Evolutionary conservation across 306 rosid genomes (phyloP), one percentile per base, ranked within the genome.

Genomic region (Vachellia pachyceras): DNA sequence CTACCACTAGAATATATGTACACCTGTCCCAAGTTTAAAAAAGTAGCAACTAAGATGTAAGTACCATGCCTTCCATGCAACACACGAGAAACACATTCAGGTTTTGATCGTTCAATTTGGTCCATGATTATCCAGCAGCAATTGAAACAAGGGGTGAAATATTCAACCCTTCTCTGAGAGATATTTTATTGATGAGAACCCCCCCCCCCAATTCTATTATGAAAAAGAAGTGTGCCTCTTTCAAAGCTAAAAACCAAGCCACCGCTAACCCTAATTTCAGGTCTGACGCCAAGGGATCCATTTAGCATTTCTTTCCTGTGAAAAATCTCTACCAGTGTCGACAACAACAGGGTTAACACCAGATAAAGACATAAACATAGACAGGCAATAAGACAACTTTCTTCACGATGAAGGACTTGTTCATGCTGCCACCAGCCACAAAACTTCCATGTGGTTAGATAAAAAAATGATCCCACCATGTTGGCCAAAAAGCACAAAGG

Each of bases 1-100:
- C 99, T 95, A 46, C 99, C 98, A 73, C 99, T 95, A 8, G 99
- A 95, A 90, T 95, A 95, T 75, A 95, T 95, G 89, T 91, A 95
- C 23, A 89, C 96, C 98, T 95, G 87, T 82, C 40, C 65, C 84
- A 82, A 36, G 78, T 82, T 60, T 72, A 73, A 81, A n/a, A 29
- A 63, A 40, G 77, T 29, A 63, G 74, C 46, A 77, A 84, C 35
- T 69, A 46, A 79, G 47, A 39, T 29, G 73, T 72, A 77, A 54
- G 73, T 7, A 67, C 65, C 35, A 58, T 72, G 64, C 20, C 72
- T 47, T 82, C 52, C 69, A 77, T 68, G 76, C 72, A 79, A 23
- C n/a, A 73, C 39, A 75, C 36, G 76, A 64, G 58, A 9, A 54
- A 71, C 72, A 77, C 77, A 76, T 47, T 60, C 46, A 69, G 55